A percentile compares a stretch with the other conserved stretches of the same genome.
Evolutionary conservation across 345 rosid species (phyloP).

Genomic region (Moricandia arvensis): DNA sequence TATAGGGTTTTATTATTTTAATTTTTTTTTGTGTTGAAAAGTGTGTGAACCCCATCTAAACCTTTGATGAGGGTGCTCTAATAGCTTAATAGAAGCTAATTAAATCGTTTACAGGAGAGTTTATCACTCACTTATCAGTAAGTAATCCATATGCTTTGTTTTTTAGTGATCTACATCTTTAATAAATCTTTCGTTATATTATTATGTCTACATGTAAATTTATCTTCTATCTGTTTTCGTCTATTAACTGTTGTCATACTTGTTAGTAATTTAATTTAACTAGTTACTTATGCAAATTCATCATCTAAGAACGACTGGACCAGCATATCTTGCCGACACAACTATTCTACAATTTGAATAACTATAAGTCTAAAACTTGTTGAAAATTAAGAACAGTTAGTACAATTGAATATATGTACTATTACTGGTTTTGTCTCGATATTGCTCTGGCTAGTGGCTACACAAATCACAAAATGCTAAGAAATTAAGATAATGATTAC

Average conservation of each 20-base stretch:
- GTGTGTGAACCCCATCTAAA: too few relatives aligned
- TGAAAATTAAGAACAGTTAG: slow-evolving; percentile 1
- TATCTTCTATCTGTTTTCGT: background rate
- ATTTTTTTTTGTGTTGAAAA: too few relatives aligned
- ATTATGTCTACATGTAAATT: background rate
- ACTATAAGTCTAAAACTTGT: background rate
- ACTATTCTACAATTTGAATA: slow-evolving; percentile 22
- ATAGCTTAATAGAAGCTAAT: too few relatives aligned
- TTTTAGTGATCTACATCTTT: background rate
- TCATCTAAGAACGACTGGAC: slow-evolving; percentile 4
- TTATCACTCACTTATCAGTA: background rate
- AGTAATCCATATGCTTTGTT: background rate
- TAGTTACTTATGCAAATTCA: background rate
- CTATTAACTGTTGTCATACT: background rate
- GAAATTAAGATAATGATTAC: background rate
- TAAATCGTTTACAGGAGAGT: background rate
- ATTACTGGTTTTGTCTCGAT: background rate
- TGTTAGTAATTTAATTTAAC: background rate
- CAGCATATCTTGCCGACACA: slow-evolving; percentile 68
- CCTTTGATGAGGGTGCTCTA: too few relatives aligned
- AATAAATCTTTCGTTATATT: background rate
- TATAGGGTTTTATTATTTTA: too few relatives aligned
- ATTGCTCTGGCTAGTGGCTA: background rate
- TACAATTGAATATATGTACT: background rate
- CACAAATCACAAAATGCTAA: background rate